These are phyloP conservation scores for Acanthamoeba culbertsoni DNA, from an alignment of 208 protist genomes.

Conservation along the genomic window DNA sequence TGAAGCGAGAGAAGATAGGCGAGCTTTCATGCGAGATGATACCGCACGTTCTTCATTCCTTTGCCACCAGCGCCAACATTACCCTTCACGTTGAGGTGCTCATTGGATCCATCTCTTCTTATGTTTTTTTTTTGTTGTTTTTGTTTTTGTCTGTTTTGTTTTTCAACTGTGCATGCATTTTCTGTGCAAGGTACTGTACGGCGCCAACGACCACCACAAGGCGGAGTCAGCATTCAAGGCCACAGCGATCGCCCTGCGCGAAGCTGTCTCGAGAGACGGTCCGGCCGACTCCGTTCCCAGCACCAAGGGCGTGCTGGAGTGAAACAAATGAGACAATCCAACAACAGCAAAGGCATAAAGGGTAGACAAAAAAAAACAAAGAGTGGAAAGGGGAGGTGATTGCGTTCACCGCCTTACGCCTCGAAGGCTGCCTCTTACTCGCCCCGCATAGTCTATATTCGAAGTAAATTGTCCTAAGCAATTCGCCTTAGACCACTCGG, in stretches of 20 bases:
- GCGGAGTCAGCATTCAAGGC: constrained; percentile 86
- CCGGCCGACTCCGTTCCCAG: constrained; percentile 56
- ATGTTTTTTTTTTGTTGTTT: background rate
- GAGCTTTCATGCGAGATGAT: constrained; percentile 85
- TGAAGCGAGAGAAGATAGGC: constrained; percentile 80
- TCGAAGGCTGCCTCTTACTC: background rate
- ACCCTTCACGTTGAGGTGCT: constrained; percentile 82
- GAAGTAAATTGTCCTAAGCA: background rate
- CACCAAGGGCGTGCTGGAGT: constrained; percentile 70
- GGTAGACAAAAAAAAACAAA: too few relatives aligned
- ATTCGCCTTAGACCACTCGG: background rate
- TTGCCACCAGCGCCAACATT: constrained; percentile 76
- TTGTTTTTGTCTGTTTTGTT: background rate
- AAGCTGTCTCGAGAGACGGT: constrained; percentile 72
- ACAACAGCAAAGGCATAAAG: too few relatives aligned
- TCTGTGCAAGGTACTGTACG: constrained; percentile 36
- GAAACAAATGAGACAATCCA: too few relatives aligned
- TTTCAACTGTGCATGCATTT: too few relatives aligned
- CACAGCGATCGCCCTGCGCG: constrained; percentile 76
- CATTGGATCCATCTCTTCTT: background rate
- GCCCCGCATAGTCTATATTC: background rate
- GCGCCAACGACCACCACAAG: constrained; percentile 83
- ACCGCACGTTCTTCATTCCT: constrained; percentile 82
- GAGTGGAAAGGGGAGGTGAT: background rate
- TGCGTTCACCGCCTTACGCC: background rate